A percentile compares a stretch with the other conserved stretches of the same genome.
phyloP scores from a whole-genome alignment of 1,284 basidiomycete species.

The Moesziomyces sp. region DNA sequence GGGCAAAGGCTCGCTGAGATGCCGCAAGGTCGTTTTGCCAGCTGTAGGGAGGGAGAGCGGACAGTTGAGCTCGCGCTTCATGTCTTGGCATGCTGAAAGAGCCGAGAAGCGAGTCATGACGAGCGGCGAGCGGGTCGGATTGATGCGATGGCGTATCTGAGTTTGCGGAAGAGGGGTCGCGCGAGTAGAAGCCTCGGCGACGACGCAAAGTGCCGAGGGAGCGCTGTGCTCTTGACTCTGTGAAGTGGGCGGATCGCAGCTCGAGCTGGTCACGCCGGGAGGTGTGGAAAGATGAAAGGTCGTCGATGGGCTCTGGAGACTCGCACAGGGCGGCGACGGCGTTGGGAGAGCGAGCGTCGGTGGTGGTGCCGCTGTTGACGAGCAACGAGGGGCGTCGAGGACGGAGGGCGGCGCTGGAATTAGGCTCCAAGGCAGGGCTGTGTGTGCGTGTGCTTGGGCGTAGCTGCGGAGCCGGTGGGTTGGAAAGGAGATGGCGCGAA shows the following conservation, averaged over 20 bases:
- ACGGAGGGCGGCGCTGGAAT: not conserved
- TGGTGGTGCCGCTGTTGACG: slow-evolving; percentile 35
- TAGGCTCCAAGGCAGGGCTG: not conserved
- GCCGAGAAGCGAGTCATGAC: too few relatives aligned
- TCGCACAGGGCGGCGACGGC: not conserved
- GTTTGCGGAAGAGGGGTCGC: slow-evolving; percentile 15
- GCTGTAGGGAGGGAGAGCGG: too few relatives aligned
- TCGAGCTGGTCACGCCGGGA: slow-evolving; percentile 1
- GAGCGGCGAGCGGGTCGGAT: not conserved
- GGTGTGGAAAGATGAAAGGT: not conserved
- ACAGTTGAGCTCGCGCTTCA: too few relatives aligned
- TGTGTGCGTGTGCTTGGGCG: too few relatives aligned
- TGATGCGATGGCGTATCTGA: slow-evolving; percentile 1
- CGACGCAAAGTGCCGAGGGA: slow-evolving; percentile 14
- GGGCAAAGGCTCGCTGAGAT: too few relatives aligned
- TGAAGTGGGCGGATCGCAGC: slow-evolving; percentile 6
- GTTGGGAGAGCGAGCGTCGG: slow-evolving; percentile 3
- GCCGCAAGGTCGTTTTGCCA: too few relatives aligned
- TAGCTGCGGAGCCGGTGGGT: too few relatives aligned
- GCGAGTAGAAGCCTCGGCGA: slow-evolving; percentile 26
- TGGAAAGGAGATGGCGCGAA: too few relatives aligned
- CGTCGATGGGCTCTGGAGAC: slow-evolving; percentile 17
- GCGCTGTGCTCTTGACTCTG: slow-evolving; percentile 13
- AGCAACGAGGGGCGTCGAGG: slow-evolving; percentile 26
- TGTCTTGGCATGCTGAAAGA: too few relatives aligned